A percentile compares a stretch with the other conserved stretches of the same genome.
Conservation (phyloP, 805 yeast species). For the Spathaspora passalidarum region DNA sequence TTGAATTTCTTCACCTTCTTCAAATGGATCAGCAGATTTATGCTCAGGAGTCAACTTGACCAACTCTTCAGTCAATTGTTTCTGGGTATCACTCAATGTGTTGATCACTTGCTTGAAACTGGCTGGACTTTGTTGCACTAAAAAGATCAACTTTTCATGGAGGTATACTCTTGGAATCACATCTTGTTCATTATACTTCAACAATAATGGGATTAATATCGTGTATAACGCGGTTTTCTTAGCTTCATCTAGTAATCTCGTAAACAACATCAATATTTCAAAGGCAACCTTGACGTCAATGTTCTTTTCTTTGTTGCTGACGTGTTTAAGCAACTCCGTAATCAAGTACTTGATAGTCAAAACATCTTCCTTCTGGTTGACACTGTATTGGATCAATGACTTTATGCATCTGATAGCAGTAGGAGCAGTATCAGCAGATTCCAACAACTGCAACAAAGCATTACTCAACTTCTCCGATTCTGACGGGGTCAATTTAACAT, state of each 20-base stretch:
- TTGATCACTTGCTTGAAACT: constrained; percentile 49
- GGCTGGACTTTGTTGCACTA: constrained; percentile 43
- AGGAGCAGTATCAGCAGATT: constrained; percentile 19
- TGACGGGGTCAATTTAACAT: constrained; percentile 20
- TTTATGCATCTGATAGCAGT: constrained; percentile 56
- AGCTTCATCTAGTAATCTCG: constrained; percentile 27
- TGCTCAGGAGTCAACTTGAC: constrained; percentile 24
- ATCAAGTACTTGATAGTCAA: constrained; percentile 44
- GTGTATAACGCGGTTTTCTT: constrained; percentile 27
- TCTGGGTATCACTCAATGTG: constrained; percentile 39
- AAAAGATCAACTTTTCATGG: constrained; percentile 45
- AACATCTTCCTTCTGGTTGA: constrained; percentile 18
- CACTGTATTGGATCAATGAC: constrained; percentile 44
- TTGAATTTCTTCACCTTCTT: constrained; percentile 13
- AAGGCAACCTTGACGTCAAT: constrained; percentile 33
- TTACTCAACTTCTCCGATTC: constrained; percentile 21
- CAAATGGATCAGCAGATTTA: constrained; percentile 1
- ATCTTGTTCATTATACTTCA: constrained; percentile 22
- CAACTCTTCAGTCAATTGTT: constrained; percentile 39
- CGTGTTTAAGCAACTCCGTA: constrained; percentile 38
- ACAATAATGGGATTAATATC: constrained; percentile 35
- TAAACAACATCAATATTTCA: constrained; percentile 49
- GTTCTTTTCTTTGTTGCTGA: constrained; percentile 13
- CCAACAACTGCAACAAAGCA: constrained; percentile 23
- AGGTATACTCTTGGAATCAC: constrained; percentile 32